Evolutionary conservation across 768 basidiomycete genomes (phyloP), one percentile per base, ranked within the genome.

Genomic region (Mycena crocata): DNA sequence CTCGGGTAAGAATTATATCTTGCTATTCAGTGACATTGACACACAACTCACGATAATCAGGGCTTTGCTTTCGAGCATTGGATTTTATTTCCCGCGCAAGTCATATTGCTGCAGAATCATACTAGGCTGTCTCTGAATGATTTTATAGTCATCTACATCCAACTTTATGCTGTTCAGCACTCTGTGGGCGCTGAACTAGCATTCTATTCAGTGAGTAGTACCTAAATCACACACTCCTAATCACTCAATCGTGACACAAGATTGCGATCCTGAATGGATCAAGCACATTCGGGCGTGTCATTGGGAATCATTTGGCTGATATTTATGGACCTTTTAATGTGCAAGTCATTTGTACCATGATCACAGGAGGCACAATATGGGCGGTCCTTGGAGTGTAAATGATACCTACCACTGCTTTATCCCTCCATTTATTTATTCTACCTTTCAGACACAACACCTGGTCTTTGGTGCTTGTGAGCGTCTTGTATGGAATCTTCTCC

Each of bases 401-500:
- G n/a, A n/a, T n/a, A n/a, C n/a, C n/a, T n/a, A n/a, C n/a, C n/a
- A n/a, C n/a, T n/a, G n/a, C n/a, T n/a, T n/a, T n/a, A n/a, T n/a
- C n/a, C n/a, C n/a, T n/a, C n/a, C n/a, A n/a, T 76, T n/a, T n/a
- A 15, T 17, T 37, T 13, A 2, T 15, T 15, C 9, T 3, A 21
- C 23, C 17, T 5, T 51, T 51, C 10, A 10, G 82, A 44, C 75
- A 79, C 59, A 77, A 72, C 42, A 62, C 76, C 5, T 78, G 73
- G 14, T 77, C 78, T 30, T 74, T 85, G 24, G 75, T 83, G 54
- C 75, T 75, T 40, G 78, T 85, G 30, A 77, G 80, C n/a, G 71
- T 84, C 32, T 72, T 87, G 37, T 87, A 86, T 61, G 86, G 86
- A 8, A 71, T 85, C 45, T 81, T 82, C 49, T 81, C 85, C 10